Evolutionary conservation across 495 filamentous ascomycete genomes (phyloP).

Genomic region (Xylaria curta): DNA sequence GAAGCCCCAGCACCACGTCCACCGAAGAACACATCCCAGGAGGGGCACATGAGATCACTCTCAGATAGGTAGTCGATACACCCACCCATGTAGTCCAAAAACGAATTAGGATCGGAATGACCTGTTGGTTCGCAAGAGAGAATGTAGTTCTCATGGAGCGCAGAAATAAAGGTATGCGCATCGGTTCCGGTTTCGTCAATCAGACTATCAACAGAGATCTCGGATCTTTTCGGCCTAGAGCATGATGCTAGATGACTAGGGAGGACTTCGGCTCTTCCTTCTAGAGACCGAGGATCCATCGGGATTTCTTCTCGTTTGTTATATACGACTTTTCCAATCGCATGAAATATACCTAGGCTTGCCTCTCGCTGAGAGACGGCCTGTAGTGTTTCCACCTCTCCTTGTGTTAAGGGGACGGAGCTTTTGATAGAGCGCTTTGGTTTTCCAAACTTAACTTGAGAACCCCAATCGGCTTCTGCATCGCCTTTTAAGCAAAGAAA

Average conservation of each 20-base stretch:
- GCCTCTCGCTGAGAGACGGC: conserved; percentile 83
- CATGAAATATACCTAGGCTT: conserved; percentile 91
- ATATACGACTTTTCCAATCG: conserved; percentile 92
- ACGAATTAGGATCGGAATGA: conserved; percentile 51
- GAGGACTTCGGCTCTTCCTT: conserved; percentile 51
- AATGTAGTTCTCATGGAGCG: conserved; percentile 93
- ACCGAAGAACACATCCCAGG: conserved; percentile 61
- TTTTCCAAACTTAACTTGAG: conserved; percentile 66
- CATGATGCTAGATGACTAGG: conserved; percentile 69
- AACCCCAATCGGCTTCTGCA: conserved; percentile 68
- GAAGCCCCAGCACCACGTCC: conserved; percentile 50
- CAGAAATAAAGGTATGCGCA: conserved; percentile 84
- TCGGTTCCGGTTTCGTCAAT: conserved; percentile 92
- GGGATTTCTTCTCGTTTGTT: conserved; percentile 74
- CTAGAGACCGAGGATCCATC: conserved; percentile 36
- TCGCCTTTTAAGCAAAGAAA: conserved; percentile 85
- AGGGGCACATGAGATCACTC: conserved; percentile 77
- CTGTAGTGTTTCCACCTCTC: conserved; percentile 74
- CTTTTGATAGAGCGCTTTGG: conserved; percentile 63
- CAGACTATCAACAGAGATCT: conserved; percentile 75
- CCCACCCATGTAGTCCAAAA: conserved; percentile 69
- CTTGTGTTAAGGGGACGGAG: conserved; percentile 64
- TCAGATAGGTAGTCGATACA: conserved; percentile 89
- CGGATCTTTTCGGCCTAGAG: conserved; percentile 67
- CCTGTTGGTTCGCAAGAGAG: conserved; percentile 74